Base-by-base conservation (phyloP, 768 basidiomycete species). In the Agaricus blazei region DNA sequence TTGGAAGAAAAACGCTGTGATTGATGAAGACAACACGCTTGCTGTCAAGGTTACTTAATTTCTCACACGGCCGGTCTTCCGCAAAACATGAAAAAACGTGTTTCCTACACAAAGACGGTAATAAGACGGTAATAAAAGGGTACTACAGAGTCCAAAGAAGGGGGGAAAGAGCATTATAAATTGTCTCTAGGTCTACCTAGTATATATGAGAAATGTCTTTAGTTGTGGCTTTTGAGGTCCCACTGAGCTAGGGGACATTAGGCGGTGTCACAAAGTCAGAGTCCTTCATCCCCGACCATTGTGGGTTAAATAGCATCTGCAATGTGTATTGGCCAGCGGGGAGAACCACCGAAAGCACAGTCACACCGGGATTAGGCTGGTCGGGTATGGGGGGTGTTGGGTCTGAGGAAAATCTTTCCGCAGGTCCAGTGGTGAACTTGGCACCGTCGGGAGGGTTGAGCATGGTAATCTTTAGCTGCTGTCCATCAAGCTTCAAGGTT, bases 291-390 rank as follows among this genome's bases (percentile, higher is more conserved):
- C 81, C 84, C 38, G 75, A 69, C 93, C 94, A 98, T 64, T 96
- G 90, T n/a, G 96, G 97, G 69, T 83, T 93, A 74, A 98, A 88
- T 66, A 98, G 68, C 50, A 98, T 86, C 71, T 95, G 83, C 47
- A 97, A 69, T 14, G 74, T 87, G 70, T 90, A 86, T 46, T 72
- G 71, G n/a, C 92, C 93, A 15, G 85, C 82, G 27, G 80, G 76
- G 4, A 87, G 70, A 60, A 72, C 77, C 66, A 99, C 85, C 55
- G 77, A 76, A 51, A 99, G 73, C 19, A 98, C 94, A 12, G 80
- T 85, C 56, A 94, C 90, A 26, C 82, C 84, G 0, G 80, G 75
- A 71, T 98, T 97, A 8, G 70, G 65, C 67, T 90, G 90, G 70
- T 95, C 92, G 5, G 76, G 62, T 0, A 61, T 76, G 24, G 82